Conservation (phyloP, 2,329 filamentous ascomycete genomes). For the Paraphoma chrysanthemicola region DNA sequence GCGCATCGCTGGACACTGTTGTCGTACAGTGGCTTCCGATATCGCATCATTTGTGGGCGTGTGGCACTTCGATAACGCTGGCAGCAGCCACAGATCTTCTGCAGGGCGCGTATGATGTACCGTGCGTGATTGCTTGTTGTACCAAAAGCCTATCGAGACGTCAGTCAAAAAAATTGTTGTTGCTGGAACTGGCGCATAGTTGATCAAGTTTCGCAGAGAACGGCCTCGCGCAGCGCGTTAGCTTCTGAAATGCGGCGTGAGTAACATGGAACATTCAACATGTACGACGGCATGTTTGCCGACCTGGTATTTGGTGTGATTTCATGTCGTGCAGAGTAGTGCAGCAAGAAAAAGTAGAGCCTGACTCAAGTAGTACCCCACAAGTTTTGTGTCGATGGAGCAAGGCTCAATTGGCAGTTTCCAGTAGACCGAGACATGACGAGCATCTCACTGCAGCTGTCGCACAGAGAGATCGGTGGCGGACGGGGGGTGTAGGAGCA, state of each 20-base stretch:
- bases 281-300: conserved; percentile 15
- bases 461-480: conserved; percentile 8
- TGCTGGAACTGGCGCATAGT: not conserved
- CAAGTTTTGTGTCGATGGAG: conserved; percentile 1
- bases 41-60: conserved; percentile 13
- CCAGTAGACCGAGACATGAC: conserved; percentile 2
- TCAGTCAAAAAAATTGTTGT: conserved; percentile 3
- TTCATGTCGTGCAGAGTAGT: conserved; percentile 7
- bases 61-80: not conserved
- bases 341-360: conserved; percentile 1
- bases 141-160: conserved; percentile 13
- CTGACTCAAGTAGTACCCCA: not conserved
- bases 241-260: not conserved
- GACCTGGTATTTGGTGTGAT: conserved; percentile 17
- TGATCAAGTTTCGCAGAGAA: too few species aligned
- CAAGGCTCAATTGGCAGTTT: conserved; percentile 5
- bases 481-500: conserved; percentile 19
- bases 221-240: conserved; percentile 1
- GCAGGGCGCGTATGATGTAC: conserved; percentile 8
- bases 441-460: conserved; percentile 7
- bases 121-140: conserved; percentile 4
- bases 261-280: conserved; percentile 2
- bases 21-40: conserved; percentile 21
- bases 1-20: not conserved
- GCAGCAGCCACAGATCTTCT: conserved; percentile 9